phyloP scores from a whole-genome alignment of 345 rosid species.

The Turritis glabra region DNA sequence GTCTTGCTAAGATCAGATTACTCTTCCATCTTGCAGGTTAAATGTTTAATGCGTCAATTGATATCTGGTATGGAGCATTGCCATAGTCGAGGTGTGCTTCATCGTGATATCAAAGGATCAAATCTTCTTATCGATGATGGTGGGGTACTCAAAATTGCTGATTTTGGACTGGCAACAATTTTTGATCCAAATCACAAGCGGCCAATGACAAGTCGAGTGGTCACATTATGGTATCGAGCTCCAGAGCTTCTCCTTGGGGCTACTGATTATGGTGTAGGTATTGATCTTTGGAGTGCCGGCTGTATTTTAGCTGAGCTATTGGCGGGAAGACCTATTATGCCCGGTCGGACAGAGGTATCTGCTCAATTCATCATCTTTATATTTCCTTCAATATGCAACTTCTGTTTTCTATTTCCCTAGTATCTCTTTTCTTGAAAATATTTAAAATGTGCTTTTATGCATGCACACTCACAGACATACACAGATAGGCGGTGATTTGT shows the following conservation, averaged over 20 bases:
- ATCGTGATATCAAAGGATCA: slow-evolving; percentile 95
- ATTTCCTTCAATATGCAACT: not conserved
- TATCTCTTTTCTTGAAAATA: not conserved
- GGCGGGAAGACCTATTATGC: slow-evolving; percentile 96
- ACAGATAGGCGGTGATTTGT: not conserved
- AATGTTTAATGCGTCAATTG: slow-evolving; percentile 84
- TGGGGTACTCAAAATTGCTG: slow-evolving; percentile 90
- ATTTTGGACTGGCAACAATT: slow-evolving; percentile 91
- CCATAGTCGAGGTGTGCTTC: slow-evolving; percentile 89
- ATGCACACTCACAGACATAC: not conserved
- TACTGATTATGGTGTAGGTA: slow-evolving; percentile 87
- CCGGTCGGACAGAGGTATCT: slow-evolving; percentile 94
- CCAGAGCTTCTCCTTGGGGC: slow-evolving; percentile 99
- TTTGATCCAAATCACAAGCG: slow-evolving; percentile 80
- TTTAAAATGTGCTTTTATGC: not conserved
- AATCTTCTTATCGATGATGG: slow-evolving; percentile 89
- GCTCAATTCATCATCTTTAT: not conserved
- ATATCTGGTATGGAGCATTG: slow-evolving; percentile 95
- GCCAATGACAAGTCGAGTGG: slow-evolving; percentile 95
- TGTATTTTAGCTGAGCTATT: slow-evolving; percentile 91
- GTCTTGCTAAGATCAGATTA: slow-evolving; percentile 3
- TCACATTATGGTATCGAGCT: slow-evolving; percentile 95
- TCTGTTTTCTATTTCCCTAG: not conserved
- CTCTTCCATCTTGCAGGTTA: slow-evolving; percentile 58
- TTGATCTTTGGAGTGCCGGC: slow-evolving; percentile 99